Base-by-base conservation (phyloP, 495 filamentous ascomycete species). In the Tetracladium setigerum region DNA sequence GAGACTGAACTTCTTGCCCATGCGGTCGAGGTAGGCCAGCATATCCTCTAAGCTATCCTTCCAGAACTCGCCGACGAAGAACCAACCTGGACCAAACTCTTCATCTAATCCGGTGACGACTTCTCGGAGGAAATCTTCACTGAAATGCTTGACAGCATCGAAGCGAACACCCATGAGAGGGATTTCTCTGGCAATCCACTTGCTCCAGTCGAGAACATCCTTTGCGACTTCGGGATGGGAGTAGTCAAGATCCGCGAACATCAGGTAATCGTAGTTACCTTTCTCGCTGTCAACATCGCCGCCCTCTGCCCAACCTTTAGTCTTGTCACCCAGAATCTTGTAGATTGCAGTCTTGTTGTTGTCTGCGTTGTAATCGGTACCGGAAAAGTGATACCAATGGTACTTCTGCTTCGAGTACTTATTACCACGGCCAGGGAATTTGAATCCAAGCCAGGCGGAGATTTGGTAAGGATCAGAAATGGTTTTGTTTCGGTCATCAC, bases 41-140 rank as follows among this genome's bases (percentile, higher is more conserved):
- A 88, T 70, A 27, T 69, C 65, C 12, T 71, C 55, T 1, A 73
- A 57, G 48, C 82, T 72, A 17, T 74, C 78, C 43, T 74, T 72
- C 84, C 84, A 89, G 57, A 81, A 87, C 55, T 89, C 86, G 22
- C 81, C 84, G 8, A 90, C 82, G 15, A 84, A 66, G 55, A 86
- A 86, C 63, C 76, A 80, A 8, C 77, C 66, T 0, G 63, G 53
- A 10, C 74, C 74, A 32, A 72, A 62, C 0, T 62, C 55, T 12
- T 66, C 52, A 18, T 79, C 68, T 24, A 87, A 52, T 41, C 71
- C 61, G 2, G 63, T 57, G 22, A 85, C 70, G 49, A 86, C 83
- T 3, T 74, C 66, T 24, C 67, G 68, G 14, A 83, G 73, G 55
- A 87, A 88, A 0, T 67, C 67, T 42, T 76, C 71, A 11, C 76